phyloP scores from a whole-genome alignment of 2,329 filamentous ascomycete genomes.

The Penicillium sp. region DNA sequence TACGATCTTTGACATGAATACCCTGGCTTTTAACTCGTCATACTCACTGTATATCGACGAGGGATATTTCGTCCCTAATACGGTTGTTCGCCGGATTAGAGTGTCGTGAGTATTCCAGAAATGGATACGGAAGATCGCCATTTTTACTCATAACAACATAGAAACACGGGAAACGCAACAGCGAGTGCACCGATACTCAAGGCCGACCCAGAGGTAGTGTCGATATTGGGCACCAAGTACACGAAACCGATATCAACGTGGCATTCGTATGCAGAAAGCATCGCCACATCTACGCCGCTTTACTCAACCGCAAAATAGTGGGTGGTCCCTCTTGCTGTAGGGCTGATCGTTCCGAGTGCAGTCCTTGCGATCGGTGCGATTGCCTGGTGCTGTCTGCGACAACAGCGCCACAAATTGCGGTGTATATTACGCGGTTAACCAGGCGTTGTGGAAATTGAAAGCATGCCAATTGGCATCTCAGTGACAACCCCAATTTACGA shows the following conservation, averaged over 20 bases:
- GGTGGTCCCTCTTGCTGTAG: too few relatives aligned
- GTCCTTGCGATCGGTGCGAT: too few relatives aligned
- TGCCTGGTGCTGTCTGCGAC: too few relatives aligned
- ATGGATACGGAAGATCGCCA: background rate
- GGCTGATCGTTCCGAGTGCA: too few relatives aligned
- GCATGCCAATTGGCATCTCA: too few relatives aligned
- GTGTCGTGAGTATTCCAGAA: constrained; percentile 1
- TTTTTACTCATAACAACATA: constrained; percentile 1
- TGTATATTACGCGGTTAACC: too few relatives aligned
- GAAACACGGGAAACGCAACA: constrained; percentile 2
- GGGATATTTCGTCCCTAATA: constrained; percentile 3
- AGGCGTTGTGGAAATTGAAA: too few relatives aligned
- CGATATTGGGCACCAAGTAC: constrained; percentile 1
- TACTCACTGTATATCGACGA: background rate
- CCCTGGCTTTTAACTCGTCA: constrained; percentile 1
- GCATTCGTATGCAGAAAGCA: constrained; percentile 1
- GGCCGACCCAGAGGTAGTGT: constrained; percentile 1
- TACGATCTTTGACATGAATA: constrained; percentile 1
- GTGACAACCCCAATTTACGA: too few relatives aligned
- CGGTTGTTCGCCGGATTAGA: constrained; percentile 1
- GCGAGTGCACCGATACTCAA: background rate
- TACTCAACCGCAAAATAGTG: too few relatives aligned
- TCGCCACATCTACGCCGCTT: too few relatives aligned
- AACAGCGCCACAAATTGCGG: too few relatives aligned
- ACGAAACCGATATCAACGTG: constrained; percentile 3